Evolutionary conservation across 2,329 filamentous ascomycete genomes (phyloP).

Genomic region (Epichloe festucae): DNA sequence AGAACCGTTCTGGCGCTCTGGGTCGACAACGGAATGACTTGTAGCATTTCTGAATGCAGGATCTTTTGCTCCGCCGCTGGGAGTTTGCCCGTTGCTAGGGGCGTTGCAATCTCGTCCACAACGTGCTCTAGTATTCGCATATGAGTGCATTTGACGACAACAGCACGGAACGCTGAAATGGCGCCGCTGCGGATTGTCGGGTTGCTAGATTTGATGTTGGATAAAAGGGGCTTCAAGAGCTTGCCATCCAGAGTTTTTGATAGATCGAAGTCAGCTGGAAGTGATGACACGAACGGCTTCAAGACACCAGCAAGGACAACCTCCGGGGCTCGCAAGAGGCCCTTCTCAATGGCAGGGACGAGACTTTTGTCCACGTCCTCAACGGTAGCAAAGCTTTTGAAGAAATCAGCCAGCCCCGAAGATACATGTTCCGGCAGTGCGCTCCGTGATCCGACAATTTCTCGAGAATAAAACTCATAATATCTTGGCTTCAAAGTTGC

Average conservation of each 20-base stretch:
- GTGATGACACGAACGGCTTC: constrained; percentile 54
- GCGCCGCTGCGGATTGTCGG: constrained; percentile 62
- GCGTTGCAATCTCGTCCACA: constrained; percentile 62
- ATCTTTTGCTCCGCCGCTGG: constrained; percentile 74
- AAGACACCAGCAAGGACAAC: constrained; percentile 73
- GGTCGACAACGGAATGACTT: constrained; percentile 45
- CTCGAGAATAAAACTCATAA: constrained; percentile 72
- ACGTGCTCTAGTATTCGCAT: constrained; percentile 49
- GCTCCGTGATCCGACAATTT: constrained; percentile 68
- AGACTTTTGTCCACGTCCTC: constrained; percentile 67
- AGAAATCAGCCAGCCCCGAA: constrained; percentile 68
- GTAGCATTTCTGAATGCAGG: constrained; percentile 70
- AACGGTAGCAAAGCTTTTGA: constrained; percentile 55
- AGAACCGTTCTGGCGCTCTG: constrained; percentile 54
- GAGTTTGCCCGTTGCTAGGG: constrained; percentile 73
- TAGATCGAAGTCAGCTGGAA: constrained; percentile 62
- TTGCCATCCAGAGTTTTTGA: constrained; percentile 59
- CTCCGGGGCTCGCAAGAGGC: constrained; percentile 78
- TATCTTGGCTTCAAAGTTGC: constrained; percentile 55
- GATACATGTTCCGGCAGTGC: constrained; percentile 60
- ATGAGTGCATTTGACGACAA: constrained; percentile 51
- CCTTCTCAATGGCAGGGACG: constrained; percentile 75
- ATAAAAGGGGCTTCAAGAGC: constrained; percentile 75
- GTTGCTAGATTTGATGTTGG: constrained; percentile 86
- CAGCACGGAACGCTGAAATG: constrained; percentile 56